Conservation (phyloP, 805 yeast genomes). For the Ogataea kodamae region DNA sequence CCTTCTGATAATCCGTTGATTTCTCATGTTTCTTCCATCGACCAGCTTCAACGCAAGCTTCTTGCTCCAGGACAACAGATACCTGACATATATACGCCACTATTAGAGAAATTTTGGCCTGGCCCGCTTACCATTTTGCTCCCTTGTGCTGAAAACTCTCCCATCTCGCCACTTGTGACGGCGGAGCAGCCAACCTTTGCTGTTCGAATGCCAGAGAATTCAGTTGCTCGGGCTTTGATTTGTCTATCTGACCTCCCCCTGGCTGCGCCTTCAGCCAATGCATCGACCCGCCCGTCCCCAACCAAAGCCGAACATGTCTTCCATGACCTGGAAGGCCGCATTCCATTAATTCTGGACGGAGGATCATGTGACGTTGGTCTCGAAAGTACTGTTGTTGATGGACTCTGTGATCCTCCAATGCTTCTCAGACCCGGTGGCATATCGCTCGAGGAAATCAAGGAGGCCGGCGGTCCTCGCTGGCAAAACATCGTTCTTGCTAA, state of each 20-base stretch:
- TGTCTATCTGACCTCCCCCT: slow-evolving; percentile 81
- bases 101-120: slow-evolving; percentile 83
- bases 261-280: slow-evolving; percentile 98
- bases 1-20: slow-evolving; percentile 96
- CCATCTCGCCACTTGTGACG: slow-evolving; percentile 73
- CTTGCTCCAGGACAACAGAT: slow-evolving; percentile 43
- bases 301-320: slow-evolving; percentile 83
- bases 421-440: slow-evolving; percentile 93
- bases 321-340: slow-evolving; percentile 72
- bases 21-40: slow-evolving; percentile 77
- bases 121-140: slow-evolving; percentile 89
- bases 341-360: slow-evolving; percentile 87
- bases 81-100: slow-evolving; percentile 63
- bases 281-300: slow-evolving; percentile 93
- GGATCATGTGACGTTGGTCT: slow-evolving; percentile 87
- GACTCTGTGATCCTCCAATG: slow-evolving; percentile 80
- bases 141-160: slow-evolving; percentile 49
- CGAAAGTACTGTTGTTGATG: slow-evolving; percentile 93
- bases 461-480: slow-evolving; percentile 71
- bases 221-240: slow-evolving; percentile 87
- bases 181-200: slow-evolving; percentile 90
- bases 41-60: slow-evolving; percentile 63
- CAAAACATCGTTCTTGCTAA: slow-evolving; percentile 57
- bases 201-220: slow-evolving; percentile 82
- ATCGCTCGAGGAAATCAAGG: slow-evolving; percentile 67